phyloP scores from a whole-genome alignment of 345 rosid species.

The Dimocarpus longan region DNA sequence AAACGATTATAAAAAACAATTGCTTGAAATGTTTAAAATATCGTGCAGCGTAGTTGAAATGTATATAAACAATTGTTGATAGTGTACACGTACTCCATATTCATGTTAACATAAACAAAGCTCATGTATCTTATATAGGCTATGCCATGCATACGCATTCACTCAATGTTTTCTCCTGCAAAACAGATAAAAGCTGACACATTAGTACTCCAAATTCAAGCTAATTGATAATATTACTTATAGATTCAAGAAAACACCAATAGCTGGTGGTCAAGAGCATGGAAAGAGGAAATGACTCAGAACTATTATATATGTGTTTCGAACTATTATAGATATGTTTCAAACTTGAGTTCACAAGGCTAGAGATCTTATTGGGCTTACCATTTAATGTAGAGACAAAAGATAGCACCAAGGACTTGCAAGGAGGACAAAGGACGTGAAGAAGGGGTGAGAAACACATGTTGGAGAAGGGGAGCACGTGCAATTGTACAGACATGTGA shows the following conservation, averaged over 20 bases:
- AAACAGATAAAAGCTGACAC: not conserved
- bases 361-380: not conserved
- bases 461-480: slow-evolving; percentile 99
- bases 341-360: not conserved
- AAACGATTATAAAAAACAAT: no score
- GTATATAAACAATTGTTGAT: no score
- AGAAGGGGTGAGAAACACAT: slow-evolving; percentile 54
- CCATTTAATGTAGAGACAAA: not conserved
- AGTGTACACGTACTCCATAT: no score
- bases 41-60: no score
- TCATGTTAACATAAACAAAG: no score
- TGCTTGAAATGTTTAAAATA: no score
- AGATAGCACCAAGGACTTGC: no score
- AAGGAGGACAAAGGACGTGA: not conserved
- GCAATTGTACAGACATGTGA: slow-evolving; percentile 39
- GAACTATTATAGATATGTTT: no score
- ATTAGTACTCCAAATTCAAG: not conserved
- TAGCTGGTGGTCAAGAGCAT: no score
- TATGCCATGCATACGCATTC: not conserved
- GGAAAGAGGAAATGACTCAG: no score
- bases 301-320: no score
- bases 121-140: no score
- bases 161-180: not conserved
- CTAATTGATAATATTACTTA: not conserved
- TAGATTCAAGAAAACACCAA: not conserved